Conservation (phyloP, 2,329 filamentous ascomycete species). For the Bisporella sp. region DNA sequence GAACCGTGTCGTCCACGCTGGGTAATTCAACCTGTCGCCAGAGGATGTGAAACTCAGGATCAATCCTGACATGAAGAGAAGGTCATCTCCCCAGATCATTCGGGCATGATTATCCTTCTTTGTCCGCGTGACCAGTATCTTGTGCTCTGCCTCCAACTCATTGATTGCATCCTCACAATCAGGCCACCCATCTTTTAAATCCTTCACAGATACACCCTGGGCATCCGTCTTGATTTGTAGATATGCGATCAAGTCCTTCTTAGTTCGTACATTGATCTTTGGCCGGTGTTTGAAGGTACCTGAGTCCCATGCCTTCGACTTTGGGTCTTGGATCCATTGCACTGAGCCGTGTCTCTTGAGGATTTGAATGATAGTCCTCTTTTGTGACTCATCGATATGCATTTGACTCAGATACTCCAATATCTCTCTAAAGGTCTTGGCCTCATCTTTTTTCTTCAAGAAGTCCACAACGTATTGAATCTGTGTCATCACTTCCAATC, state of each 20-base stretch:
- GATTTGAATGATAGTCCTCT: conserved; percentile 59
- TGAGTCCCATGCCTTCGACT: conserved; percentile 56
- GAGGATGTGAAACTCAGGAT: conserved; percentile 74
- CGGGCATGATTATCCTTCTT: conserved; percentile 87
- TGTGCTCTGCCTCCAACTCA: conserved; percentile 68
- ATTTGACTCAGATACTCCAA: conserved; percentile 73
- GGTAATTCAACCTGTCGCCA: conserved; percentile 81
- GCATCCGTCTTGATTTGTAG: conserved; percentile 78
- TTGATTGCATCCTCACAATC: conserved; percentile 74
- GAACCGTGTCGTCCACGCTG: conserved; percentile 30
- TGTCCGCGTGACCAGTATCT: conserved; percentile 77
- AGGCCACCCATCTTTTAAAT: conserved; percentile 94
- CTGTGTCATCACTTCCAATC: conserved; percentile 77
- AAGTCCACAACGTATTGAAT: conserved; percentile 82
- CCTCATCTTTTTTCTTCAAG: conserved; percentile 63
- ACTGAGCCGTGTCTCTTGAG: conserved; percentile 59
- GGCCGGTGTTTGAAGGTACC: conserved; percentile 81
- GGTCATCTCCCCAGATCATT: conserved; percentile 88
- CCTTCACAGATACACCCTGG: conserved; percentile 74
- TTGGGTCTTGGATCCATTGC: conserved; percentile 46
- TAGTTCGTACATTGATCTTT: conserved; percentile 73
- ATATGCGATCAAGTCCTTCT: conserved; percentile 69
- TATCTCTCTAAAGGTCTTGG: conserved; percentile 68
- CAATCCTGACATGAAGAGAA: conserved; percentile 66
- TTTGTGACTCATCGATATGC: conserved; percentile 51